Evolutionary conservation across 305 asterid species (phyloP).

Genomic region (Fraxinus xanthoxyloides): DNA sequence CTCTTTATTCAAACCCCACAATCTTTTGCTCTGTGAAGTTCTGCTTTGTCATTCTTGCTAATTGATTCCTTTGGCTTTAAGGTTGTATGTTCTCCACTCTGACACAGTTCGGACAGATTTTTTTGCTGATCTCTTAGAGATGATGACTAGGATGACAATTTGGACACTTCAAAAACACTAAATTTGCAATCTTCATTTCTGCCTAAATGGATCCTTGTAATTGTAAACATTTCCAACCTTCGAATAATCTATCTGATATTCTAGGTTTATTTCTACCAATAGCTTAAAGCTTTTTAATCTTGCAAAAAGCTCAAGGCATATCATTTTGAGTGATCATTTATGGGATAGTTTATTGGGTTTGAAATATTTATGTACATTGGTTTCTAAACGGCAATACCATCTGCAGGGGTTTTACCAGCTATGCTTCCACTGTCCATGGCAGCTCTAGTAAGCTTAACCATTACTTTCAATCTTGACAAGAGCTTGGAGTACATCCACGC

Average conservation of each 20-base stretch:
- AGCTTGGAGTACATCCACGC: constrained; percentile 16
- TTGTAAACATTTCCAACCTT: not conserved
- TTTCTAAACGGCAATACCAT: not conserved
- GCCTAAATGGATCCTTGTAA: not conserved
- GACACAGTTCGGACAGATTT: not conserved
- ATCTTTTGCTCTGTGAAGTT: not conserved
- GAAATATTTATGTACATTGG: not conserved
- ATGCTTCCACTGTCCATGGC: constrained; percentile 30
- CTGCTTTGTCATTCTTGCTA: not conserved
- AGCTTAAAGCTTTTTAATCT: not conserved
- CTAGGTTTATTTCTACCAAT: not conserved
- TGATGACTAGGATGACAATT: not conserved
- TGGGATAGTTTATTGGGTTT: not conserved
- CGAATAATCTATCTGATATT: not conserved
- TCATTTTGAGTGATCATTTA: not conserved
- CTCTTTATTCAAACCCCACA: not conserved
- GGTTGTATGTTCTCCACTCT: not conserved
- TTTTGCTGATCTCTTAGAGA: not conserved
- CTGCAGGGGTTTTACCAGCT: constrained; percentile 23
- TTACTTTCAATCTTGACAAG: constrained; percentile 29
- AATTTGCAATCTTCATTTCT: not conserved
- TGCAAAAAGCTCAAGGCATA: not conserved
- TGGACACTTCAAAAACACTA: not conserved
- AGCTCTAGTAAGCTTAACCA: constrained; percentile 31
- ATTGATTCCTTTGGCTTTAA: not conserved